Base-by-base conservation (phyloP, 352 stramenopile species). In the Globisporangium splendens region DNA sequence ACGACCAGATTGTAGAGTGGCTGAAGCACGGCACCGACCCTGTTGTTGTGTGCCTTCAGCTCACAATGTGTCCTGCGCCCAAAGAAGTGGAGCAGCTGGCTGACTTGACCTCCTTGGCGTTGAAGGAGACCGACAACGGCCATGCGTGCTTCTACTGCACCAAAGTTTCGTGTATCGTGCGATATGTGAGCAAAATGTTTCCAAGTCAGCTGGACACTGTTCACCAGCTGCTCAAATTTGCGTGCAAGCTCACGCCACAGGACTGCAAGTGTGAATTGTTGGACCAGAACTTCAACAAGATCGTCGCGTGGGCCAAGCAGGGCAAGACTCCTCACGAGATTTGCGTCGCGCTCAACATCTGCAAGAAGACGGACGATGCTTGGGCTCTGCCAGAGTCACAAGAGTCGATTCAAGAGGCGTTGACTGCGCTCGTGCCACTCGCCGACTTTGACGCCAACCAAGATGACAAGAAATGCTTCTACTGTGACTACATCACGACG, bases 1-100 rank as follows among this genome's bases (percentile, higher is more conserved):
- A 75, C 48, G 83, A 95, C 55, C 66, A 82, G 21, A 84, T 95
- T 50, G 83, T 95, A 6, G 63, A 80, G 31, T 93, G 83, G 85
- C 61, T 95, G 10, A 86, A 78, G 56, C 66, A 91, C 31, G 85
- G 77, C 35, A 91, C 79, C 1, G 72, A 83, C 12, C 79, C 85
- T 12, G 17, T 79, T 3, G 64, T 84, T 15, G 73, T 95, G 1
- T 95, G 85, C 50, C 38, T 55, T 20, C 73, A 64, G 8, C 66
- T 93, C 28, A 56, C 56, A 8, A 92, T 95, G 79, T 95, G 85
- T 65, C 50, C 59, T 22, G 31, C 17, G 15, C 18, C n/a, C 42
- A 44, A 46, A 20, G 15, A 35, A 6, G 17, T 51, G 47, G 31
- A 59, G 52, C 41, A 41, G 15, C 33, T 62, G 12, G 46, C 28